A percentile compares a stretch with the other conserved stretches of the same genome.
phyloP scores from a whole-genome alignment of 2,329 filamentous ascomycete species.

The Monosporascus sp. region DNA sequence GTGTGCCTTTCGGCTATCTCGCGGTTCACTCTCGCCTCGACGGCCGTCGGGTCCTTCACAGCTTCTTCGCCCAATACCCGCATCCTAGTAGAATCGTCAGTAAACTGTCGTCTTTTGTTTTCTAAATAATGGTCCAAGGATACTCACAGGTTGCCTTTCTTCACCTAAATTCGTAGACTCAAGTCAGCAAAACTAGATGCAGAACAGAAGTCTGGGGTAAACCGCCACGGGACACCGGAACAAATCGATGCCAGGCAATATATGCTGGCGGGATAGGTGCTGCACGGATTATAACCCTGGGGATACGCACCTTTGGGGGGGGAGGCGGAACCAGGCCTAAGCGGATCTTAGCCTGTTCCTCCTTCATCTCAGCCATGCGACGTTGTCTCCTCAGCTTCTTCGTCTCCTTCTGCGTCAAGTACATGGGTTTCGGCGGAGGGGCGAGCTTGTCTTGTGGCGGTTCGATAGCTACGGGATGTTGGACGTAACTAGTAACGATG shows the following conservation, averaged over 20 bases:
- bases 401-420: conserved; percentile 84
- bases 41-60: conserved; percentile 94
- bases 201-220: too few relatives aligned
- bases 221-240: too few relatives aligned
- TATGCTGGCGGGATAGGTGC: too few relatives aligned
- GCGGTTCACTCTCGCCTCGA: conserved; percentile 87
- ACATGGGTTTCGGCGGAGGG: conserved; percentile 81
- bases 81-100: conserved; percentile 49
- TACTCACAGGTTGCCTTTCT: conserved; percentile 73
- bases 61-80: conserved; percentile 84
- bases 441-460: conserved; percentile 84
- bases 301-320: conserved; percentile 60
- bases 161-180: conserved; percentile 46
- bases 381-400: conserved; percentile 85
- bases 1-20: conserved; percentile 85
- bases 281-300: too few relatives aligned
- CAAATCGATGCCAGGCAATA: too few relatives aligned
- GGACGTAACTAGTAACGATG: conserved; percentile 85
- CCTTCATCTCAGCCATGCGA: conserved; percentile 88
- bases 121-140: too few relatives aligned
- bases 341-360: conserved; percentile 92
- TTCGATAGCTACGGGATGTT: conserved; percentile 86
- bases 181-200: too few relatives aligned
- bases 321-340: conserved; percentile 85
- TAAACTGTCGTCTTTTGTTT: too few relatives aligned